Conservation (phyloP, 2,329 filamentous ascomycete species). For the Trichoderma arundinaceum region DNA sequence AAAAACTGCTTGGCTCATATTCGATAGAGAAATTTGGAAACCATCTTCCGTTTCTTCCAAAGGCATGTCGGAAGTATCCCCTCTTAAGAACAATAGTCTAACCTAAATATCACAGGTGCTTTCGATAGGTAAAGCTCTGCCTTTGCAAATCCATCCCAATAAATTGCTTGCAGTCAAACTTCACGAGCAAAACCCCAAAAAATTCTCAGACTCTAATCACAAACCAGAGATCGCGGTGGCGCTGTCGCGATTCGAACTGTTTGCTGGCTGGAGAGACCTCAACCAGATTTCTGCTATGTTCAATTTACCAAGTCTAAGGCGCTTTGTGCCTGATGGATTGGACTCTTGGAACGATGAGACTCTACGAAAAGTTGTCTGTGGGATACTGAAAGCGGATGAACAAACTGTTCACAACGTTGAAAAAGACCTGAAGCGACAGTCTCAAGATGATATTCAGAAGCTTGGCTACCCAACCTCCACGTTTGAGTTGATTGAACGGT, state of each 20-base stretch:
- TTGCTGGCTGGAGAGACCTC: constrained; percentile 4
- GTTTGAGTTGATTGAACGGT: neutral
- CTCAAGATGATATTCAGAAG: neutral
- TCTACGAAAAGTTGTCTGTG: neutral
- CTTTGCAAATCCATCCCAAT: neutral
- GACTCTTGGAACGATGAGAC: neutral
- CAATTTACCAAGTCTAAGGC: constrained; percentile 1
- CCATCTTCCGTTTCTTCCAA: neutral
- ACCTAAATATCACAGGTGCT: neutral
- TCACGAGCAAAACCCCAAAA: neutral
- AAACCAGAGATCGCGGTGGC: constrained; percentile 6
- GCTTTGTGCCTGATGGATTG: neutral
- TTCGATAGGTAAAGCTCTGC: constrained; percentile 1
- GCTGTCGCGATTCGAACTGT: neutral
- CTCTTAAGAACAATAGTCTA: neutral
- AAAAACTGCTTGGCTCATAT: constrained; percentile 1
- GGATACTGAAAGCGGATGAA: constrained; percentile 2
- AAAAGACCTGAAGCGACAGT: neutral
- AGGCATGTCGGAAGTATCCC: neutral
- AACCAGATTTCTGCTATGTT: constrained; percentile 5
- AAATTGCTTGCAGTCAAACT: constrained; percentile 4
- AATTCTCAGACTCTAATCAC: constrained; percentile 4
- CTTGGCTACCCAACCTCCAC: neutral
- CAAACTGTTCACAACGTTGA: neutral
- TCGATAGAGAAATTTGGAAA: neutral